Evolutionary conservation across 2,329 filamentous ascomycete species (phyloP).

Genomic region (Aspergillus intermedius): DNA sequence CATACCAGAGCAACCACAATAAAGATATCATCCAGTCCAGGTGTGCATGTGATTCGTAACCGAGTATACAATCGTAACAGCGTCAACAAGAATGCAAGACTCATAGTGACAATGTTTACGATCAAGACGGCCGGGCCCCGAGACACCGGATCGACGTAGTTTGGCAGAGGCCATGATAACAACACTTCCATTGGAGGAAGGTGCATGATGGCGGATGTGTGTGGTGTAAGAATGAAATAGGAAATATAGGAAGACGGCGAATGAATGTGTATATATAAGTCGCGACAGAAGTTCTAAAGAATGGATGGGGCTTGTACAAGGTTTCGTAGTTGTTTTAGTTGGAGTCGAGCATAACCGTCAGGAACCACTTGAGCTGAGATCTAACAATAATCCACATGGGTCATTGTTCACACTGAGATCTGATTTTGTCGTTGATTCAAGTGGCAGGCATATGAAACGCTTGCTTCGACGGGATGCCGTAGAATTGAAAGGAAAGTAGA

Average conservation of each 20-base stretch:
- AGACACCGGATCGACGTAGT: conserved; percentile 41
- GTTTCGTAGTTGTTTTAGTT: conserved; percentile 1
- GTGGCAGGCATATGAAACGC: background rate
- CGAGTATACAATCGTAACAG: conserved; percentile 43
- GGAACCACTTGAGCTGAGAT: conserved; percentile 2
- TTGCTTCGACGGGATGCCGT: background rate
- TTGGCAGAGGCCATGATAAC: conserved; percentile 42
- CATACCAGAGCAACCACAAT: conserved; percentile 39
- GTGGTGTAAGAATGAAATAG: background rate
- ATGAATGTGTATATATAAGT: background rate
- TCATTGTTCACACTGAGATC: background rate
- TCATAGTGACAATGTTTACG: conserved; percentile 35
- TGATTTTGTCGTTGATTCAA: background rate
- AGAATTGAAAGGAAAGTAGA: background rate
- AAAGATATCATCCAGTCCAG: conserved; percentile 43
- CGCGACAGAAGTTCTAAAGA: background rate
- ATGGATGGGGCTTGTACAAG: background rate
- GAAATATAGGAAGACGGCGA: background rate
- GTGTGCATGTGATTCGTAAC: conserved; percentile 38
- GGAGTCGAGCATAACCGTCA: conserved; percentile 5
- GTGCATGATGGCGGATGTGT: conserved; percentile 23
- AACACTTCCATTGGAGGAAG: conserved; percentile 38
- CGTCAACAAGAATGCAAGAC: conserved; percentile 36
- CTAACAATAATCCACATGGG: background rate
- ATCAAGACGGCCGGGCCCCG: conserved; percentile 40